A percentile compares a stretch with the other conserved stretches of the same genome.
Conservation (phyloP, 2,329 filamentous ascomycete species). For the Claviceps paspali region DNA sequence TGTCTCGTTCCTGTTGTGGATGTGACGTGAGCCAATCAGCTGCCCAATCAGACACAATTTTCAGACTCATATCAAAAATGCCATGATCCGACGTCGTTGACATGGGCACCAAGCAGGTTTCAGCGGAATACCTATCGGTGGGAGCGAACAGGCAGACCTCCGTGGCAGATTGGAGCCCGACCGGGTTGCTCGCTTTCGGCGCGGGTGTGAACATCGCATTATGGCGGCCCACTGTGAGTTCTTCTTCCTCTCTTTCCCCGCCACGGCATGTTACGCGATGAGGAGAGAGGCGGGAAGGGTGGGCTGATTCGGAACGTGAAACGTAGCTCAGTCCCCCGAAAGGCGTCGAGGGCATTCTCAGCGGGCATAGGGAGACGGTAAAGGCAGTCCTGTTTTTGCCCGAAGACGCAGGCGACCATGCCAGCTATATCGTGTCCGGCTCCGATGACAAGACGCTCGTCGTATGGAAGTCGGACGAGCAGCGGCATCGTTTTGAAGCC, state of each 20-base stretch:
- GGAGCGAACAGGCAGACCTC: constrained; percentile 85
- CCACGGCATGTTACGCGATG: too few relatives aligned
- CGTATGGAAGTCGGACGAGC: constrained; percentile 43
- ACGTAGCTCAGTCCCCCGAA: constrained; percentile 20
- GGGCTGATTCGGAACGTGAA: too few relatives aligned
- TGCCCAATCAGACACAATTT: constrained; percentile 17
- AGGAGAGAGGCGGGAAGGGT: too few relatives aligned
- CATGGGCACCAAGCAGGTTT: constrained; percentile 18
- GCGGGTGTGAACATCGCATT: constrained; percentile 78
- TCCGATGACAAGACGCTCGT: constrained; percentile 66
- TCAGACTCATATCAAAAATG: constrained; percentile 17
- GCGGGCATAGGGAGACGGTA: constrained; percentile 64
- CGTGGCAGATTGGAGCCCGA: constrained; percentile 72
- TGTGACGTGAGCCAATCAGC: constrained; percentile 28
- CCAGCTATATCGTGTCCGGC: constrained; percentile 56
- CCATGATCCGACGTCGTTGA: constrained; percentile 6
- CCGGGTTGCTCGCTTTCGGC: constrained; percentile 70
- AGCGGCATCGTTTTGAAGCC: constrained; percentile 19
- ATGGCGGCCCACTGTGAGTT: constrained; percentile 64
- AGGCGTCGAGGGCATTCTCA: constrained; percentile 54
- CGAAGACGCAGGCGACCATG: constrained; percentile 24
- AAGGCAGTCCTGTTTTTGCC: constrained; percentile 72
- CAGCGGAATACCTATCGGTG: constrained; percentile 46
- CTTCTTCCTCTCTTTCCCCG: not conserved
- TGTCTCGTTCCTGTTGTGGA: too few relatives aligned